A percentile compares a stretch with the other conserved stretches of the same genome.
These are phyloP conservation scores for Carex sylvatica DNA, from an alignment of 202 grass and related monocot species.

Conservation along the genomic window DNA sequence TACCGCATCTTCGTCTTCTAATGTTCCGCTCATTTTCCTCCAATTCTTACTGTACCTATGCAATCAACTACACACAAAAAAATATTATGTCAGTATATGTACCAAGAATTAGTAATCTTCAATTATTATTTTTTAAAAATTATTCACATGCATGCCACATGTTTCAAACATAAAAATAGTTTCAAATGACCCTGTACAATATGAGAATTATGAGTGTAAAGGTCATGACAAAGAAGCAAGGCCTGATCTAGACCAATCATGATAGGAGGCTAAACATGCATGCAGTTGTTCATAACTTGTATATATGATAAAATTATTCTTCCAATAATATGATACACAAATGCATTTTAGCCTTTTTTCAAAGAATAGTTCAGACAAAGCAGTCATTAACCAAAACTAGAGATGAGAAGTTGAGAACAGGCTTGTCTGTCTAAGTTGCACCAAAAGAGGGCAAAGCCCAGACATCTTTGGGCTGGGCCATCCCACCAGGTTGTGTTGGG, in stretches of 20 bases:
- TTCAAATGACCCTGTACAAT: no score
- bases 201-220: neutral
- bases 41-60: neutral
- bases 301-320: neutral
- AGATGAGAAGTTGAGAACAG: neutral
- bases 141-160: neutral
- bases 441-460: neutral
- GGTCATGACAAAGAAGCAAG: neutral
- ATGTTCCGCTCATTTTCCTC: neutral
- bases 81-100: neutral
- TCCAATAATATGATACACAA: neutral
- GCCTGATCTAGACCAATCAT: neutral
- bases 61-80: neutral
- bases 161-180: no score
- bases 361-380: neutral
- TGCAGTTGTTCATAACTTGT: neutral
- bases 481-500: neutral
- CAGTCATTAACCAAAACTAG: neutral
- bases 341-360: neutral
- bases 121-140: conserved; percentile 9
- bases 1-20: conserved; percentile 4
- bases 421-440: neutral
- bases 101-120: neutral
- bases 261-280: neutral
- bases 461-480: neutral